Conservation (phyloP, 495 filamentous ascomycete species). For the Hypoxylon rickii region DNA sequence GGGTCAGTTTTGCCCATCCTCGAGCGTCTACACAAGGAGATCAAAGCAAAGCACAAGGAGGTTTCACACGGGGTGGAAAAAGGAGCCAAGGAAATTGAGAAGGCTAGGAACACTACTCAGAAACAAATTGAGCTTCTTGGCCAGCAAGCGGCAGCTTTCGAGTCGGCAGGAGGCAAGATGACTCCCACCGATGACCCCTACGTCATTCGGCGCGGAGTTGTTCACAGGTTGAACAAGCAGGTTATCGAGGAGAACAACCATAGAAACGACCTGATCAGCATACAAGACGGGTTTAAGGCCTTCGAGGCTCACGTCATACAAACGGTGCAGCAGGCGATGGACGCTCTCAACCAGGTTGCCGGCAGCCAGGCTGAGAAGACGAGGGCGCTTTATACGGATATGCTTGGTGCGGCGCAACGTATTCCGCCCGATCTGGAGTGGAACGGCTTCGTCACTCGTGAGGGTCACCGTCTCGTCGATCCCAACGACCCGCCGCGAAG, state of each 20-base stretch:
- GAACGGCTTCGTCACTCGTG: conserved; percentile 76
- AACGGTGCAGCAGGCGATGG: conserved; percentile 79
- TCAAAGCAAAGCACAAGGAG: conserved; percentile 94
- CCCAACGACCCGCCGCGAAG: conserved; percentile 72
- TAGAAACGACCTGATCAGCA: conserved; percentile 81
- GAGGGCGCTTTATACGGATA: conserved; percentile 79
- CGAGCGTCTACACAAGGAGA: conserved; percentile 89
- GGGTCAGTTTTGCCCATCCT: conserved; percentile 82
- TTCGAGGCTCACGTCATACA: conserved; percentile 88
- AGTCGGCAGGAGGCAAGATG: conserved; percentile 69
- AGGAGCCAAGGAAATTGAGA: conserved; percentile 85
- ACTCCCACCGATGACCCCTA: conserved; percentile 82
- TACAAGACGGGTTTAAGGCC: conserved; percentile 84
- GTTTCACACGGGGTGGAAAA: conserved; percentile 82
- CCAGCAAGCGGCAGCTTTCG: conserved; percentile 76
- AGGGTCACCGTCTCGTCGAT: conserved; percentile 74
- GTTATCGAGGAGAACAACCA: conserved; percentile 94
- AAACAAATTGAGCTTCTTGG: conserved; percentile 94
- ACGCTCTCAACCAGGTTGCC: conserved; percentile 76
- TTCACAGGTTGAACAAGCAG: conserved; percentile 86
- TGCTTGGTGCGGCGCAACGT: conserved; percentile 74
- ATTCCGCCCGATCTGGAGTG: conserved; percentile 93
- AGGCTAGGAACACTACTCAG: conserved; percentile 82
- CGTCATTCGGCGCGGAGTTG: conserved; percentile 77
- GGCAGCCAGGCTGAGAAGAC: conserved; percentile 80